A percentile compares a stretch with the other conserved stretches of the same genome.
phyloP scores from a whole-genome alignment of 1,284 basidiomycete genomes.

The Cutaneotrichosporon sp. region DNA sequence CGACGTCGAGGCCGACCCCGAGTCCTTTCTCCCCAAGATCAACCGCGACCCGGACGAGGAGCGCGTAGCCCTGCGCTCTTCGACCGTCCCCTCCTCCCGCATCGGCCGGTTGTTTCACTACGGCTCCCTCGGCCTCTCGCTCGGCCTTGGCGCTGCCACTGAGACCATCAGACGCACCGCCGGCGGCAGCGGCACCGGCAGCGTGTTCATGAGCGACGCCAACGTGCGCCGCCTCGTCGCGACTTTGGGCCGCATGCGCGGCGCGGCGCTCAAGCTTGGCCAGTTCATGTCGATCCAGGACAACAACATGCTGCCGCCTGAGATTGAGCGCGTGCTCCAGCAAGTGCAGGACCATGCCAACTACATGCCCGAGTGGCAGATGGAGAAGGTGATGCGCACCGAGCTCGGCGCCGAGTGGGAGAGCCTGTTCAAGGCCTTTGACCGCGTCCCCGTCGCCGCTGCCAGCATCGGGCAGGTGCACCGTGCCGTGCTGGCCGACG shows the following conservation, averaged over 20 bases:
- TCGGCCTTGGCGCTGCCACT: conserved; percentile 56
- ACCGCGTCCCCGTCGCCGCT: conserved; percentile 87
- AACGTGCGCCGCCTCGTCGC: conserved; percentile 88
- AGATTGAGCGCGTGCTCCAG: conserved; percentile 84
- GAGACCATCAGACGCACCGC: conserved; percentile 55
- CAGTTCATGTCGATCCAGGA: conserved; percentile 99
- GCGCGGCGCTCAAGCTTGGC: conserved; percentile 93
- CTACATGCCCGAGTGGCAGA: conserved; percentile 98
- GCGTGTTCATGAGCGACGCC: conserved; percentile 79
- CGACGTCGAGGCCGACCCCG: conserved; percentile 7
- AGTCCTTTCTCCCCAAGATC: conserved; percentile 14
- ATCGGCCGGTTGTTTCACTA: conserved; percentile 89
- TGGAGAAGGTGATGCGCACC: conserved; percentile 80
- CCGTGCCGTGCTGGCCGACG: conserved; percentile 63
- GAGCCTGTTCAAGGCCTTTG: conserved; percentile 71
- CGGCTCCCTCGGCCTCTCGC: conserved; percentile 61
- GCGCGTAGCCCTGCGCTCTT: conserved; percentile 45
- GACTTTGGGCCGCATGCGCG: conserved; percentile 91
- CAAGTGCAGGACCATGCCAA: conserved; percentile 94
- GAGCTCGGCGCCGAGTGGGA: conserved; percentile 80
- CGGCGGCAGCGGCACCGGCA: conserved; percentile 38
- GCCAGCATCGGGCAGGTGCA: conserved; percentile 99
- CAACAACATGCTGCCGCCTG: conserved; percentile 81
- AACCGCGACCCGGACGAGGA: conserved; percentile 25
- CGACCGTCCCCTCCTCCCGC: conserved; percentile 75